A percentile compares a stretch with the other conserved stretches of the same genome.
phyloP scores from a whole-genome alignment of 1,284 basidiomycete species.

The Apiotrichum gracile region DNA sequence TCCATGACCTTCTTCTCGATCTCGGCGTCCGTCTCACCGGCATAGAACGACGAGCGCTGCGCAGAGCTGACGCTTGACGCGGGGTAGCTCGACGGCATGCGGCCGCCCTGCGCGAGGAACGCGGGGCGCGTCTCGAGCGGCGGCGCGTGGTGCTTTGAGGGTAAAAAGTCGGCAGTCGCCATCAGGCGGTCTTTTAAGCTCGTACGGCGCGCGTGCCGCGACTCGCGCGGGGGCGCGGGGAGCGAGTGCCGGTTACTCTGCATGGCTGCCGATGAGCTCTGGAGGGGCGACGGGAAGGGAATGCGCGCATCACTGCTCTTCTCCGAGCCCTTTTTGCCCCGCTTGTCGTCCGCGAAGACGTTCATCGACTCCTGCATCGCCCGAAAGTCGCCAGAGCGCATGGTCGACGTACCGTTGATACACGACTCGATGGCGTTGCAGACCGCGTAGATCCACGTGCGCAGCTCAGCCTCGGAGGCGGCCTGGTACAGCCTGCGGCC shows the following conservation, averaged over 20 bases:
- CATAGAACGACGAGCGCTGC: not conserved
- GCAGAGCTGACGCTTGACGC: not conserved
- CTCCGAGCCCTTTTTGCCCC: not conserved
- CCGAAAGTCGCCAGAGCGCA: conserved; percentile 41
- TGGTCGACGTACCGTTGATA: conserved; percentile 50
- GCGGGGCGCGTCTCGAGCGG: conserved; percentile 13
- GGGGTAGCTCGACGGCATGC: conserved; percentile 10
- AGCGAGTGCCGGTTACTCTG: conserved; percentile 22
- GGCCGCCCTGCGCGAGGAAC: conserved; percentile 10
- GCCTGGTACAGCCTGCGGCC: conserved; percentile 52
- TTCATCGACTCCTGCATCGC: conserved; percentile 3
- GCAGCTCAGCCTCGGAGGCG: conserved; percentile 48
- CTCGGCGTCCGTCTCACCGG: conserved; percentile 10
- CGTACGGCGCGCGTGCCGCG: conserved; percentile 21
- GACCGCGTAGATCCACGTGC: conserved; percentile 52
- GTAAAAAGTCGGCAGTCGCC: conserved; percentile 23
- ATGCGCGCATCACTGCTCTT: not conserved
- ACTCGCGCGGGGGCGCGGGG: conserved; percentile 22
- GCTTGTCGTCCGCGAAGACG: not conserved
- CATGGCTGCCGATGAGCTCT: not conserved
- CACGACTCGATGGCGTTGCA: conserved; percentile 52
- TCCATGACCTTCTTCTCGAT: conserved; percentile 40
- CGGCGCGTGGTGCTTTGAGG: conserved; percentile 3
- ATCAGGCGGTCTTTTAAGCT: conserved; percentile 39
- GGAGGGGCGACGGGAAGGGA: not conserved